Percentiles rank a stretch among this genome's conserved stretches.
These are phyloP conservation scores for Nothophaeocryptopus gaeumannii DNA, from an alignment of 2,329 filamentous ascomycete species.

Conservation along the genomic window DNA sequence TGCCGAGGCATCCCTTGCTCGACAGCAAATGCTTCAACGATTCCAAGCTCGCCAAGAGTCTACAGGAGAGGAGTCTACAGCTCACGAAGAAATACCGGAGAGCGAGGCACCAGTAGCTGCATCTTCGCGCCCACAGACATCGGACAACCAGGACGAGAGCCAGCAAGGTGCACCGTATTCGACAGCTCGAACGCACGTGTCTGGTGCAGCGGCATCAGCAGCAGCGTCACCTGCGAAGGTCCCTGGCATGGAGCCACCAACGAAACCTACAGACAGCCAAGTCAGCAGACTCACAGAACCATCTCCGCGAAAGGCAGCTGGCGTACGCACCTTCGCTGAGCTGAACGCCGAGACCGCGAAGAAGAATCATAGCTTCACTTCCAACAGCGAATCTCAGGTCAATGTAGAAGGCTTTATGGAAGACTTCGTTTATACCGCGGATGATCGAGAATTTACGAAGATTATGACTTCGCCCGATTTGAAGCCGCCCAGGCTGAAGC, in stretches of 20 bases:
- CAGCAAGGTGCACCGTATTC: slow-evolving; percentile 27
- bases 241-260: slow-evolving; percentile 17
- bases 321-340: slow-evolving; percentile 33
- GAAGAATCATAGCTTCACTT: slow-evolving; percentile 15
- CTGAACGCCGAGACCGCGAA: slow-evolving; percentile 18
- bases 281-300: slow-evolving; percentile 27
- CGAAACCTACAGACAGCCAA: slow-evolving; percentile 24
- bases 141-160: slow-evolving; percentile 6
- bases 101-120: slow-evolving; percentile 26
- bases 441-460: slow-evolving; percentile 26
- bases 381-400: slow-evolving; percentile 24
- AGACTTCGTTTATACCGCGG: slow-evolving; percentile 36
- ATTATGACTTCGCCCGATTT: slow-evolving; percentile 1
- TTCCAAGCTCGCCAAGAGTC: slow-evolving; percentile 13
- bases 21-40: slow-evolving; percentile 13
- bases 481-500: slow-evolving; percentile 22
- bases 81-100: slow-evolving; percentile 29
- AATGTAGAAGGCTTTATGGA: slow-evolving; percentile 34
- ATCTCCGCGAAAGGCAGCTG: slow-evolving; percentile 34
- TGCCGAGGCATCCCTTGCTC: slow-evolving; percentile 18
- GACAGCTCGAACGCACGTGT: slow-evolving; percentile 41
- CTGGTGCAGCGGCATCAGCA: slow-evolving; percentile 23
- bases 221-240: slow-evolving; percentile 25
- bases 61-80: background rate
- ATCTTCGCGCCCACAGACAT: background rate